phyloP scores from a whole-genome alignment of 192 early-diverging fungal species.

The Lobulomyces angularis region DNA sequence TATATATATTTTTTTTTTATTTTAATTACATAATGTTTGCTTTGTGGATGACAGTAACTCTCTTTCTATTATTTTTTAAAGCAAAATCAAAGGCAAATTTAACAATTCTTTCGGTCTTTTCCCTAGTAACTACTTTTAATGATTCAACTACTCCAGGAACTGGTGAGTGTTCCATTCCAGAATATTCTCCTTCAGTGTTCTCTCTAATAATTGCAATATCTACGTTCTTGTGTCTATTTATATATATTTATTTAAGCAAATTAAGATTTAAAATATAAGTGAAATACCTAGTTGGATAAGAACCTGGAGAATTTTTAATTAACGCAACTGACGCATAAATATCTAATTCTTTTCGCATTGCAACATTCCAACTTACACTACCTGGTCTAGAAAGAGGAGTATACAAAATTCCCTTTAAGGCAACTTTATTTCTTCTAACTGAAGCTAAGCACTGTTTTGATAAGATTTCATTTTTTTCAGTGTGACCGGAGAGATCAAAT shows the following conservation, averaged over 20 bases:
- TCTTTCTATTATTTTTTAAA: conserved; percentile 91
- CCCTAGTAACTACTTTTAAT: conserved; percentile 90
- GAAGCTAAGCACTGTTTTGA: conserved; percentile 86
- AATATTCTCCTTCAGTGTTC: conserved; percentile 99
- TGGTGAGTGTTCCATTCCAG: conserved; percentile 95
- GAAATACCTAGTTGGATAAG: conserved; percentile 70
- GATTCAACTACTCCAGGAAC: conserved; percentile 98
- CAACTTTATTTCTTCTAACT: conserved; percentile 88
- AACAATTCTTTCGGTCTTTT: conserved; percentile 98
- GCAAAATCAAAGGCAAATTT: conserved; percentile 98
- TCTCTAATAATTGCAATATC: conserved; percentile 99
- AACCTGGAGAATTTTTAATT: conserved; percentile 72
- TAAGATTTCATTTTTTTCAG: conserved; percentile 62
- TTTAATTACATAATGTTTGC: conserved; percentile 91
- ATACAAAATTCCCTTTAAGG: conserved; percentile 78
- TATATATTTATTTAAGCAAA: too few species aligned
- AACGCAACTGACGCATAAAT: conserved; percentile 93
- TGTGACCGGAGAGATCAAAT: conserved; percentile 89
- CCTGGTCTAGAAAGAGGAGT: conserved; percentile 77
- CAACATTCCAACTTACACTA: conserved; percentile 92
- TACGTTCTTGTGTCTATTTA: conserved; percentile 85
- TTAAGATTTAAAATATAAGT: too few species aligned
- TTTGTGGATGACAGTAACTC: conserved; percentile 98
- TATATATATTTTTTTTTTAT: conserved; percentile 3
- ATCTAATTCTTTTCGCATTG: conserved; percentile 94